phyloP scores from a whole-genome alignment of 495 filamentous ascomycete species.

The Daldinia concentrica region DNA sequence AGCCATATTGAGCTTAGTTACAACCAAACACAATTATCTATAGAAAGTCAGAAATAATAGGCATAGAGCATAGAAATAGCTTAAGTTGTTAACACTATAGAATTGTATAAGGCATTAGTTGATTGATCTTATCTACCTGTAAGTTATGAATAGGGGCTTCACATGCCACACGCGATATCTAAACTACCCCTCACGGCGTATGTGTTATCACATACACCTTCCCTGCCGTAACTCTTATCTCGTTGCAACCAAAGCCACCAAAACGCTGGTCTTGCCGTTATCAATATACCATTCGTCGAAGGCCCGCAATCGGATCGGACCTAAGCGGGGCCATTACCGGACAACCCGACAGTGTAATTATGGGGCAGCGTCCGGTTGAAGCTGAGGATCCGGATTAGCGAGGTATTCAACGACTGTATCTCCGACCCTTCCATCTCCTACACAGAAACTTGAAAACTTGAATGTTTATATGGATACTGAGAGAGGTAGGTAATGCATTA shows the following conservation, averaged over 20 bases:
- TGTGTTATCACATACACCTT: background rate
- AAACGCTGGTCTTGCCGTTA: background rate
- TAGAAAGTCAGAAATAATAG: no score
- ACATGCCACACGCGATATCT: background rate
- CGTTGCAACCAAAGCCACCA: slow-evolving; percentile 1
- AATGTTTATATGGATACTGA: no score
- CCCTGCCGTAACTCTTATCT: background rate
- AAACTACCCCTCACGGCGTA: background rate
- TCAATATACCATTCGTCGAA: background rate
- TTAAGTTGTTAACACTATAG: background rate
- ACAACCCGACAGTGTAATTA: background rate
- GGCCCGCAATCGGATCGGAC: background rate
- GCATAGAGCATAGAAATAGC: background rate
- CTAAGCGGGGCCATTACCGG: slow-evolving; percentile 1
- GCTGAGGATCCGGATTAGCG: background rate
- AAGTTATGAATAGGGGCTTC: background rate
- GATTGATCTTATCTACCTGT: background rate
- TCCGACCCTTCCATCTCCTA: no score
- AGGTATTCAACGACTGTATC: no score
- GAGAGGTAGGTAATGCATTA: no score
- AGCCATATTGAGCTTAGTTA: background rate
- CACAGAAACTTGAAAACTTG: no score
- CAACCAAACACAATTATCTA: background rate
- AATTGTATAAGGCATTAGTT: background rate
- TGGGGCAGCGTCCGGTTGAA: background rate